Percentiles rank a stretch among this genome's conserved stretches.
Evolutionary conservation across 1,284 basidiomycete species (phyloP).

Genomic region (Meripilus lineatus): DNA sequence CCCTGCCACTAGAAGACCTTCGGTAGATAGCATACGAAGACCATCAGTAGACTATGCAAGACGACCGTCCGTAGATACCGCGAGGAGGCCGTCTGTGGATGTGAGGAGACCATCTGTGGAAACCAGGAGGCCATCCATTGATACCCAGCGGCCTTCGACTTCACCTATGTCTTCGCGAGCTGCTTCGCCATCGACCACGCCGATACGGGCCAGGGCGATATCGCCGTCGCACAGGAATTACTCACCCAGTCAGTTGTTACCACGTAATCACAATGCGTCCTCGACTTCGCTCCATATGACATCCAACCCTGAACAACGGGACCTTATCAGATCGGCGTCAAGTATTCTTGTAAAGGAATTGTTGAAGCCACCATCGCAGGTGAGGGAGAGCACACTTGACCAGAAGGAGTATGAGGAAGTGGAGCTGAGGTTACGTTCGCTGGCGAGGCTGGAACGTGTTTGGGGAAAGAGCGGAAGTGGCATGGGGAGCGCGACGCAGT

Average conservation of each 20-base stretch:
- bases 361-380: constrained; percentile 49
- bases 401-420: constrained; percentile 67
- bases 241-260: constrained; percentile 40
- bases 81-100: constrained; percentile 12
- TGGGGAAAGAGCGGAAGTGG: constrained; percentile 56
- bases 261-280: constrained; percentile 35
- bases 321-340: constrained; percentile 56
- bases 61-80: constrained; percentile 6
- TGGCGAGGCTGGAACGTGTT: constrained; percentile 64
- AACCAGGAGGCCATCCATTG: constrained; percentile 12
- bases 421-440: constrained; percentile 54
- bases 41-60: constrained; percentile 8
- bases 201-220: constrained; percentile 27
- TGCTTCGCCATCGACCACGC: constrained; percentile 22
- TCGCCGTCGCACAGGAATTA: constrained; percentile 38
- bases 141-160: constrained; percentile 16
- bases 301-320: constrained; percentile 51
- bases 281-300: constrained; percentile 40
- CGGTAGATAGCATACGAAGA: constrained; percentile 21
- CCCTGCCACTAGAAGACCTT: constrained; percentile 26
- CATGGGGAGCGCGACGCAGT: constrained; percentile 40
- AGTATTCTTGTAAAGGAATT: constrained; percentile 62
- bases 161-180: constrained; percentile 21
- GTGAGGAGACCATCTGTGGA: constrained; percentile 13
- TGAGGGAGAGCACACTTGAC: constrained; percentile 40